These are phyloP conservation scores for Coffea eugenioides DNA, from an alignment of 257 asterid species.

Conservation along the genomic window DNA sequence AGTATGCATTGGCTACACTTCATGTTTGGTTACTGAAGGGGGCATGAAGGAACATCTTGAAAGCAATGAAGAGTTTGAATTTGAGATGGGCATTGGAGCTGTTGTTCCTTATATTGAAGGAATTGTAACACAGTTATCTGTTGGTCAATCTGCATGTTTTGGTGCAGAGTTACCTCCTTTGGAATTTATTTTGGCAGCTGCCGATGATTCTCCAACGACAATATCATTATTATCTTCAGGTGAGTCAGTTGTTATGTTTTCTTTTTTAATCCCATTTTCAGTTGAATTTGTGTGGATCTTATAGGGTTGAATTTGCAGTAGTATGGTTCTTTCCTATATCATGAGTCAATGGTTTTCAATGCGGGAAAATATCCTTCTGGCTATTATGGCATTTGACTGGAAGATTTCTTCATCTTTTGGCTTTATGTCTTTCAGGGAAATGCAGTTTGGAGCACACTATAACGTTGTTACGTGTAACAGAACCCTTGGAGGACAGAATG, in stretches of 20 bases:
- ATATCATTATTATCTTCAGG: slow-evolving; percentile 55
- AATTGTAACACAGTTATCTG: slow-evolving; percentile 63
- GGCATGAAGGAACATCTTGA: slow-evolving; percentile 61
- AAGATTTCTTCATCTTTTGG: neutral
- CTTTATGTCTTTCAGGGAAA: slow-evolving; percentile 39
- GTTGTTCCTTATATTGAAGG: slow-evolving; percentile 66
- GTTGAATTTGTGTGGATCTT: neutral
- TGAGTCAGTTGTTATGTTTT: slow-evolving; percentile 28
- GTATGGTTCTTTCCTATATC: neutral
- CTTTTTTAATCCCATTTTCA: slow-evolving; percentile 2
- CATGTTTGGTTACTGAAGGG: slow-evolving; percentile 47
- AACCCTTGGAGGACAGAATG: slow-evolving; percentile 90
- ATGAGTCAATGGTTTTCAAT: neutral
- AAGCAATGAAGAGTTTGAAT: slow-evolving; percentile 83
- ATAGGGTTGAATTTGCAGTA: neutral
- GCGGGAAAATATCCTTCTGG: neutral
- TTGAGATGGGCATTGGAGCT: slow-evolving; percentile 83
- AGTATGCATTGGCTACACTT: slow-evolving; percentile 58
- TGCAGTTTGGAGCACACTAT: slow-evolving; percentile 65
- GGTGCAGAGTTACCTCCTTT: slow-evolving; percentile 55
- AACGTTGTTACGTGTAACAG: slow-evolving; percentile 65
- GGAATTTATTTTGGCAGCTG: slow-evolving; percentile 71
- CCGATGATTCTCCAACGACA: slow-evolving; percentile 46
- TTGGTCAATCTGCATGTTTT: slow-evolving; percentile 73
- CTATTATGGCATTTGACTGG: slow-evolving; percentile 1